Conservation (phyloP, 352 stramenopile genomes). For the Pythium coloratum region DNA sequence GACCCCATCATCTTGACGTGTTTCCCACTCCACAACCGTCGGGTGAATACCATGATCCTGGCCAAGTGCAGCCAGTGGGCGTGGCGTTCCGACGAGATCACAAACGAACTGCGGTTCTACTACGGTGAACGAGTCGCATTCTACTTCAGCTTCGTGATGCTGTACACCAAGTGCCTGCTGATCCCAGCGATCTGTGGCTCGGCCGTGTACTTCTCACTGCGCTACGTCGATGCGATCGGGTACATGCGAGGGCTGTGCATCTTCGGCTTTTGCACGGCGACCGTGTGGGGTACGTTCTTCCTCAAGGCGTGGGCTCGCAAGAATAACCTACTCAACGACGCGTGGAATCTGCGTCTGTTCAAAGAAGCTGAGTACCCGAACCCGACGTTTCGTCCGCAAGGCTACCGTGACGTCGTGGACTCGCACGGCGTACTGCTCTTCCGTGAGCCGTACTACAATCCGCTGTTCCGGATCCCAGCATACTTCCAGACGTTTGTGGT, state of each 20-base stretch:
- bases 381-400: constrained; percentile 69
- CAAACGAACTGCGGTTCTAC: constrained; percentile 81
- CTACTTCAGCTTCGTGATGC: constrained; percentile 84
- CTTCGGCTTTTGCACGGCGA: constrained; percentile 76
- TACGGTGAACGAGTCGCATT: constrained; percentile 85
- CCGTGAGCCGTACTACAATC: constrained; percentile 83
- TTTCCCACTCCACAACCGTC: constrained; percentile 84
- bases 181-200: constrained; percentile 59
- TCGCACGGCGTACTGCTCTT: constrained; percentile 71
- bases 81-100: constrained; percentile 80
- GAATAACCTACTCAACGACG: constrained; percentile 81
- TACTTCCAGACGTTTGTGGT: constrained; percentile 84
- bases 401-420: constrained; percentile 77
- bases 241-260: constrained; percentile 83
- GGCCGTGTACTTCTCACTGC: constrained; percentile 64
- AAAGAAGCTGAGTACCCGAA: constrained; percentile 88
- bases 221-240: constrained; percentile 65
- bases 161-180: constrained; percentile 82
- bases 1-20: constrained; percentile 76
- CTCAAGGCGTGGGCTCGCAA: constrained; percentile 77
- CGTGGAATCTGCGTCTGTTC: constrained; percentile 82
- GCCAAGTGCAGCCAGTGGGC: constrained; percentile 74
- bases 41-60: constrained; percentile 68
- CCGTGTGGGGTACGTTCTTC: constrained; percentile 76
- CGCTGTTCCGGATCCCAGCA: constrained; percentile 69